Evolutionary conservation across 768 basidiomycete species (phyloP), one percentile per base, ranked within the genome.

Genomic region (Hygrocybe punicea): DNA sequence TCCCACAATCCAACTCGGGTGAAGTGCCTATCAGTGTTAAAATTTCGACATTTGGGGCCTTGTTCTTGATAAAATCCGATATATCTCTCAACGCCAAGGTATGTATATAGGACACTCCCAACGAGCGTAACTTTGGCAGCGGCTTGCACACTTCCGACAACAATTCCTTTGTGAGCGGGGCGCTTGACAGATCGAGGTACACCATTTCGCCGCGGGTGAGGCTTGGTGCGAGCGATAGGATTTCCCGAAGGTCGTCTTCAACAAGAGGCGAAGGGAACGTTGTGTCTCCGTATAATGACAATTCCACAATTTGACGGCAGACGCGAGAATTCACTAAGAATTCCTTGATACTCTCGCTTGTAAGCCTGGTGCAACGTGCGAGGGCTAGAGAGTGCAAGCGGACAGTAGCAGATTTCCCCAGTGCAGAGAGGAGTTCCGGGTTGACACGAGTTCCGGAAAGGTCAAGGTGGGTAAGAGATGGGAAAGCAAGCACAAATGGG

Each of bases 141-240:
- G 84, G 72, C 16, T 79, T 78, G 66, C 84, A 84, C 1, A 73
- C 67, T 9, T 77, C 74, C 14, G 81, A 66, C 6, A 87, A 70
- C 6, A 87, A 71, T 7, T 80, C 76, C 45, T 75, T 70, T 5
- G 86, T 88, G 52, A 98, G 62, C 0, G 89, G 88, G 5, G 89
- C 76, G 59, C 89, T 91, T 13, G 95, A 97, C 29, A 99, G 71
- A 69, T 99, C 96, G 60, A 99, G 81, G 71, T 95, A 97, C 10
- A 85, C 80, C 39, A 99, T 76, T 57, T 84, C 71, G 8, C 91
- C 89, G 49, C 77, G 82, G 10, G 74, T 69, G 75, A 99, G 90
- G 65, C 89, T 92, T 1, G 93, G 93, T 0, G 93, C 93, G 16
- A 70, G 69, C 6, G 80, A 75, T 45, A 98, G 69, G 44, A 98